These are phyloP conservation scores for Carex arenaria DNA, from an alignment of 202 grass and related monocot genomes.

Conservation along the genomic window DNA sequence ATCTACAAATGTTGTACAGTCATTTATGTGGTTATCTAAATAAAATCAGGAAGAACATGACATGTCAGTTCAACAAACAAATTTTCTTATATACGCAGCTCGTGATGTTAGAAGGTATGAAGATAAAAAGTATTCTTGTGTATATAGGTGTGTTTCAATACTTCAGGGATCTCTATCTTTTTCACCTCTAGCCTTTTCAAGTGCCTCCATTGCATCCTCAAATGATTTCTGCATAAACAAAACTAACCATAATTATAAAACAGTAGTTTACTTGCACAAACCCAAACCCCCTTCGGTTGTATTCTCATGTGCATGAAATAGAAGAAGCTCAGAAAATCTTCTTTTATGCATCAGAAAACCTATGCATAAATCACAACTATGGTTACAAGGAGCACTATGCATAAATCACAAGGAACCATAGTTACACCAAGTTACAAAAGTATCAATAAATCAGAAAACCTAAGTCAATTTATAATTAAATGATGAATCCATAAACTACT, in stretches of 20 bases:
- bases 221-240: constrained; percentile 20
- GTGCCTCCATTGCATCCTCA: constrained; percentile 22
- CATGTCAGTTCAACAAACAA: background rate
- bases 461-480: background rate
- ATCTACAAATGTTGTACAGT: constrained; percentile 2
- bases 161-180: constrained; percentile 13
- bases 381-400: background rate
- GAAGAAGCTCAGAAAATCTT: background rate
- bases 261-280: background rate
- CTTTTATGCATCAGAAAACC: background rate
- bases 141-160: background rate
- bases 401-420: background rate
- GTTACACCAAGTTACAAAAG: background rate
- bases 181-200: constrained; percentile 1
- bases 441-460: background rate
- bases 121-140: background rate
- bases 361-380: background rate
- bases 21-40: background rate
- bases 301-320: background rate
- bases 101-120: background rate
- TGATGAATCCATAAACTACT: background rate
- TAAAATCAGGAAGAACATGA: background rate
- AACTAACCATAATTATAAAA: background rate
- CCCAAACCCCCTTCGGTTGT: background rate
- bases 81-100: background rate